phyloP scores from a whole-genome alignment of 1,284 basidiomycete genomes.

The Afroboletus lepidellus region DNA sequence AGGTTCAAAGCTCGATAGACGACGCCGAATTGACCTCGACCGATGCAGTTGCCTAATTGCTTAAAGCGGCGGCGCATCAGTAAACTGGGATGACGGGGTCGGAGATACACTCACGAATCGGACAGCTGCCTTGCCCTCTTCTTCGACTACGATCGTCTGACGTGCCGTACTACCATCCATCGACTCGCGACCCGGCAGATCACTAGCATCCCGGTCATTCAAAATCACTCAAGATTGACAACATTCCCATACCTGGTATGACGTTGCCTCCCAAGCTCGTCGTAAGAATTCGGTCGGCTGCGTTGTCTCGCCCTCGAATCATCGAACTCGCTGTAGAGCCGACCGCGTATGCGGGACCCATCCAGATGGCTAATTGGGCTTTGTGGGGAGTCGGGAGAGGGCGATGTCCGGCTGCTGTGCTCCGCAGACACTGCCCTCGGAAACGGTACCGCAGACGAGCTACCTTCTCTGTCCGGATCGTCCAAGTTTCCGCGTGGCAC shows the following conservation, averaged over 20 bases:
- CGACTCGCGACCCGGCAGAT: constrained; percentile 58
- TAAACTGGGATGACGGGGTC: background rate
- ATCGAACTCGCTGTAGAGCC: constrained; percentile 72
- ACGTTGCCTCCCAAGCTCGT: constrained; percentile 55
- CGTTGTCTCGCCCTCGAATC: constrained; percentile 49
- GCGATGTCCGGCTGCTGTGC: constrained; percentile 36
- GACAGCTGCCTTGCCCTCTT: constrained; percentile 77
- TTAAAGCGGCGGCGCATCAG: constrained; percentile 34
- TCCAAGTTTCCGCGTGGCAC: constrained; percentile 42
- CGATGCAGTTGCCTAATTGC: constrained; percentile 96
- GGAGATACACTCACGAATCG: constrained; percentile 70
- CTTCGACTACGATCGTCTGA: constrained; percentile 77
- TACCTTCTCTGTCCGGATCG: constrained; percentile 33
- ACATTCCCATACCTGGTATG: constrained; percentile 67
- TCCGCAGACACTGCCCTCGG: constrained; percentile 52
- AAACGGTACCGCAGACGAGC: constrained; percentile 54
- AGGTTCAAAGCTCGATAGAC: constrained; percentile 93
- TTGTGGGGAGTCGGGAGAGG: constrained; percentile 35
- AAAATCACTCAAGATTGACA: constrained; percentile 58
- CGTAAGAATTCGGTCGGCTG: constrained; percentile 64
- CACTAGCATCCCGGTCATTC: constrained; percentile 59
- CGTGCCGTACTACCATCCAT: constrained; percentile 63
- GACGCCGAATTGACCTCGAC: constrained; percentile 92
- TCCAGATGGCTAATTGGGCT: constrained; percentile 35
- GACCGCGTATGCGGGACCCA: constrained; percentile 52